phyloP scores from a whole-genome alignment of 108 stramenopile genomes.

The Phaeodactylum tricornutum region DNA sequence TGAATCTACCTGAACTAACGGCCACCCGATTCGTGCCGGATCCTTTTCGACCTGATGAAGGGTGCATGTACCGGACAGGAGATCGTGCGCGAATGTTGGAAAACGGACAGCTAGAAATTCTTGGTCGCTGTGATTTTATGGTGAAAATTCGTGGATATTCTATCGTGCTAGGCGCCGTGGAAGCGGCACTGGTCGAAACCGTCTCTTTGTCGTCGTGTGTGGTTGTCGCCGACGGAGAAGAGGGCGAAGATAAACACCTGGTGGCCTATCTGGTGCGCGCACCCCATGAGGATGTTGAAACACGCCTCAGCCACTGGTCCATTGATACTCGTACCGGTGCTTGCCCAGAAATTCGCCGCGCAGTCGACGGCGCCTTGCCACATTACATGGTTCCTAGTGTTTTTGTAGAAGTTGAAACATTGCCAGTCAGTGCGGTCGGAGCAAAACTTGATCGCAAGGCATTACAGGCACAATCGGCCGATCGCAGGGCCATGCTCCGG shows the following conservation, averaged over 20 bases:
- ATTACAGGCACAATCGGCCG: no score
- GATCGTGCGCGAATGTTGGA: slow-evolving; percentile 64
- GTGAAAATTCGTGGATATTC: slow-evolving; percentile 82
- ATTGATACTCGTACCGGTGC: no score
- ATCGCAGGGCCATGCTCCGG: no score
- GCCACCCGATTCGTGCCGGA: slow-evolving; percentile 45
- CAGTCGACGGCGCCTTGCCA: no score
- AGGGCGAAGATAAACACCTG: slow-evolving; percentile 67
- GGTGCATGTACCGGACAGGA: slow-evolving; percentile 55
- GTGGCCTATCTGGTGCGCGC: slow-evolving; percentile 77
- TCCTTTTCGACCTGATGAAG: no score
- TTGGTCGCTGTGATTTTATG: slow-evolving; percentile 76
- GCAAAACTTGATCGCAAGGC: no score
- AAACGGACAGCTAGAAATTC: slow-evolving; percentile 59
- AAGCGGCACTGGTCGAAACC: slow-evolving; percentile 42
- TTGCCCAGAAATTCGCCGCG: no score
- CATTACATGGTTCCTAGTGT: no score
- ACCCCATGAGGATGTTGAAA: no score
- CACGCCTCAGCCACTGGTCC: no score
- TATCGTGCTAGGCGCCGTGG: slow-evolving; percentile 65
- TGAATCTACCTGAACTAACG: slow-evolving; percentile 67
- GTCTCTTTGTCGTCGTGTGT: slow-evolving; percentile 46
- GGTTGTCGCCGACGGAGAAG: slow-evolving; percentile 63
- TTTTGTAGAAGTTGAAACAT: no score
- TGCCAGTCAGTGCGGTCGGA: no score